A percentile compares a stretch with the other conserved stretches of the same genome.
These are phyloP conservation scores for Myriosclerotinia curreyana DNA, from an alignment of 2,329 filamentous ascomycete species.

Conservation along the genomic window DNA sequence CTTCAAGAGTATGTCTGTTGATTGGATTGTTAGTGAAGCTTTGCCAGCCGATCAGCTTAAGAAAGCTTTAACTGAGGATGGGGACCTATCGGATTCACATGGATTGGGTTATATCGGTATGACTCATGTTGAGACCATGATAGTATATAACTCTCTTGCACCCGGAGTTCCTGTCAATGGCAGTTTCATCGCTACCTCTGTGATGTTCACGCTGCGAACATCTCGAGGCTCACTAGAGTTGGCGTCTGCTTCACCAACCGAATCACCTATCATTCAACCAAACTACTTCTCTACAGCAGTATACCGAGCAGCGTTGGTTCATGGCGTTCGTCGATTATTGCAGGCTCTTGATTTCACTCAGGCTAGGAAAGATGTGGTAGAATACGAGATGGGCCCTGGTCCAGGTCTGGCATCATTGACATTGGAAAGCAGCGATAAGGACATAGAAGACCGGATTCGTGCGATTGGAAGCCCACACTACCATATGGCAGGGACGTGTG, in stretches of 20 bases:
- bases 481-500: not conserved
- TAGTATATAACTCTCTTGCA: not conserved
- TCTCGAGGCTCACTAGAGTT: not conserved
- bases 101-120: not conserved
- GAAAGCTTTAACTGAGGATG: constrained; percentile 1
- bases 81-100: not conserved
- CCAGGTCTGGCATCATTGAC: not conserved
- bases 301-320: not conserved
- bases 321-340: not conserved
- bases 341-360: not conserved
- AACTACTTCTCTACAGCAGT: not conserved
- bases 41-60: not conserved
- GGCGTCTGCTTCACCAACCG: not conserved
- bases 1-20: not conserved
- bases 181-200: not conserved
- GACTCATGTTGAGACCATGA: not conserved
- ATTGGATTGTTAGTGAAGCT: constrained; percentile 8
- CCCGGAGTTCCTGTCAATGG: constrained; percentile 1
- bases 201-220: constrained; percentile 3
- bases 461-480: not conserved
- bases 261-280: not conserved
- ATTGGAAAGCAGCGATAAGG: not conserved
- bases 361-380: not conserved
- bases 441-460: constrained; percentile 5
- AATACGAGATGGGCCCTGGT: not conserved